phyloP scores from a whole-genome alignment of 352 stramenopile genomes.

The Blastocystis sp. region DNA sequence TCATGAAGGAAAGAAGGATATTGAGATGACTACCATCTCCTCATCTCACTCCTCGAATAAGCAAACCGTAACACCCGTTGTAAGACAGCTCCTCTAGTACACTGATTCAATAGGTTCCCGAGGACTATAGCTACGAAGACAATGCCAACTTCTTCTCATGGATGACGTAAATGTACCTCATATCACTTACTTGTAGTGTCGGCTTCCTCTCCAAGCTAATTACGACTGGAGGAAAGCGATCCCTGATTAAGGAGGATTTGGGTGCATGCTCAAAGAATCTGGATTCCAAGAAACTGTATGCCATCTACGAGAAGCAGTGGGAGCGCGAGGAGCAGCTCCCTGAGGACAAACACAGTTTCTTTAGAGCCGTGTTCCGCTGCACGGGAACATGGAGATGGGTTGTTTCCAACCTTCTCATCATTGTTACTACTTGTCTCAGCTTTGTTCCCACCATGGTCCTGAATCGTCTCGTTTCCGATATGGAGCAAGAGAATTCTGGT shows the following conservation, averaged over 20 bases:
- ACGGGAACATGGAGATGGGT: constrained; percentile 4
- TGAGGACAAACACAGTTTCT: background rate
- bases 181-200: background rate
- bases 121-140: background rate
- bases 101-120: background rate
- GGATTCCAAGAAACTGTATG: background rate
- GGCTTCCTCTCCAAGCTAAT: background rate
- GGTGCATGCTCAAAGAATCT: background rate
- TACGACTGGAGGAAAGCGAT: background rate
- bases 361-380: background rate
- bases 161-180: background rate
- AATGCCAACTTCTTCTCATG: constrained; percentile 29
- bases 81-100: no score
- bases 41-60: no score
- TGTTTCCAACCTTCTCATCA: background rate
- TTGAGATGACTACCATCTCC: no score
- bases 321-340: background rate
- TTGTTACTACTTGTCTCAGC: background rate
- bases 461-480: background rate
- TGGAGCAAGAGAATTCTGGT: background rate
- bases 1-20: no score
- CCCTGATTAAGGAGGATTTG: background rate
- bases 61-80: no score
- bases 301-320: background rate
- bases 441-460: constrained; percentile 45